Conservation (phyloP, 129 eudicot genomes). For the Lactuca saligna region DNA sequence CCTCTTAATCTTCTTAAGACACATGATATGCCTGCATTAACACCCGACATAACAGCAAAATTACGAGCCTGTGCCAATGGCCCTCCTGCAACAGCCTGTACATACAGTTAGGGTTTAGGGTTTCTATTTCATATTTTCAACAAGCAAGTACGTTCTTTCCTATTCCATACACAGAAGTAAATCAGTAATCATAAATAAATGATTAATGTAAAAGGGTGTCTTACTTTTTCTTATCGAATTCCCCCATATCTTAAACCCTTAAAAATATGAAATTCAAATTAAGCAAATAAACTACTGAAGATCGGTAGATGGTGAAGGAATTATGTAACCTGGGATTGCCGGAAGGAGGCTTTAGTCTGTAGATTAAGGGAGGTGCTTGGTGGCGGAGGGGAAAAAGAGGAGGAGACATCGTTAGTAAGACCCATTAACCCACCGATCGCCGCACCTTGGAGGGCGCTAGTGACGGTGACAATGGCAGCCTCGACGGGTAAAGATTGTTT, state of each 20-base stretch:
- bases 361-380: slow-evolving; percentile 34
- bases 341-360: slow-evolving; percentile 52
- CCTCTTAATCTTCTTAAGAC: slow-evolving; percentile 77
- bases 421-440: slow-evolving; percentile 66
- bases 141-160: slow-evolving; percentile 3
- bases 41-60: slow-evolving; percentile 85
- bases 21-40: slow-evolving; percentile 67
- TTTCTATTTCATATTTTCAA: slow-evolving; percentile 3
- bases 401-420: slow-evolving; percentile 38
- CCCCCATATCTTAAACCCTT: slow-evolving; percentile 4
- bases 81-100: slow-evolving; percentile 75
- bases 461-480: slow-evolving; percentile 56
- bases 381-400: slow-evolving; percentile 37
- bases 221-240: neutral
- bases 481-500: slow-evolving; percentile 65
- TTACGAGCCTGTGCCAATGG: slow-evolving; percentile 73
- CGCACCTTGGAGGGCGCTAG: slow-evolving; percentile 63
- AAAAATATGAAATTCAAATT: neutral
- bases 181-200: neutral
- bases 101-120: slow-evolving; percentile 6
- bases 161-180: neutral
- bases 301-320: neutral
- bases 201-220: neutral
- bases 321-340: slow-evolving; percentile 53
- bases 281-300: neutral